phyloP scores from a whole-genome alignment of 2,329 filamentous ascomycete genomes.

The Neofusicoccum ribis region DNA sequence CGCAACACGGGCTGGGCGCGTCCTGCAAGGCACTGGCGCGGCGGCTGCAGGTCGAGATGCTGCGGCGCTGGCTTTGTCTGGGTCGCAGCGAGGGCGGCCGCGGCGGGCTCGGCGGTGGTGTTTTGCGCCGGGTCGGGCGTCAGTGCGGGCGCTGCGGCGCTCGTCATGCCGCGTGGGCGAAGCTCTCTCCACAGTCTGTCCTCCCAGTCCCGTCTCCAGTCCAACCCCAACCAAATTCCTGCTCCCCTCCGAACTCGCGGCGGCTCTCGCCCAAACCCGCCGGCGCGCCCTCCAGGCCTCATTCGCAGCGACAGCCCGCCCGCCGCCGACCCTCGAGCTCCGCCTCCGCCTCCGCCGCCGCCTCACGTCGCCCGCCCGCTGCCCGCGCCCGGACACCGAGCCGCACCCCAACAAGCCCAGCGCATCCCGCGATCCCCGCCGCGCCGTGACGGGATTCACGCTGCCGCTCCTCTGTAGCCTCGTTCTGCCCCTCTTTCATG shows the following conservation, averaged over 20 bases:
- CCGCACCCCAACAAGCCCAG: background rate
- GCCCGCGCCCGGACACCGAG: background rate
- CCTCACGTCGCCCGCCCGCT: background rate
- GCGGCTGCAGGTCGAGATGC: background rate
- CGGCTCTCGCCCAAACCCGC: slow-evolving; percentile 13
- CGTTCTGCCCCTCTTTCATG: slow-evolving; percentile 41
- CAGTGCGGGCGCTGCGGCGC: background rate
- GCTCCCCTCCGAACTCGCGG: background rate
- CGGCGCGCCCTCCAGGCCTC: slow-evolving; percentile 2
- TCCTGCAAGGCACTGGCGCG: slow-evolving; percentile 7
- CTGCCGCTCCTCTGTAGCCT: slow-evolving; percentile 12
- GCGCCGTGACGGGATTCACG: slow-evolving; percentile 4
- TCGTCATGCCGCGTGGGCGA: slow-evolving; percentile 10
- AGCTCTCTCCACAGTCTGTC: slow-evolving; percentile 18
- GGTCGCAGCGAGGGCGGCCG: background rate
- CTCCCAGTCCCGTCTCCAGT: slow-evolving; percentile 5
- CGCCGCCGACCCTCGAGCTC: background rate
- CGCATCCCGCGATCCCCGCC: slow-evolving; percentile 9
- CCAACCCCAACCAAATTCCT: background rate
- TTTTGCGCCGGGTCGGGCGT: slow-evolving; percentile 9
- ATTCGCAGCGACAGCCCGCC: background rate
- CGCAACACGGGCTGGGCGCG: background rate
- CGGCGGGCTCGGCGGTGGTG: background rate
- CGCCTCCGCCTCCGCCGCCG: background rate
- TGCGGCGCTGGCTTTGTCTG: too few relatives aligned